Evolutionary conservation across 768 basidiomycete genomes (phyloP).

Genomic region (Termitomyces sp.): DNA sequence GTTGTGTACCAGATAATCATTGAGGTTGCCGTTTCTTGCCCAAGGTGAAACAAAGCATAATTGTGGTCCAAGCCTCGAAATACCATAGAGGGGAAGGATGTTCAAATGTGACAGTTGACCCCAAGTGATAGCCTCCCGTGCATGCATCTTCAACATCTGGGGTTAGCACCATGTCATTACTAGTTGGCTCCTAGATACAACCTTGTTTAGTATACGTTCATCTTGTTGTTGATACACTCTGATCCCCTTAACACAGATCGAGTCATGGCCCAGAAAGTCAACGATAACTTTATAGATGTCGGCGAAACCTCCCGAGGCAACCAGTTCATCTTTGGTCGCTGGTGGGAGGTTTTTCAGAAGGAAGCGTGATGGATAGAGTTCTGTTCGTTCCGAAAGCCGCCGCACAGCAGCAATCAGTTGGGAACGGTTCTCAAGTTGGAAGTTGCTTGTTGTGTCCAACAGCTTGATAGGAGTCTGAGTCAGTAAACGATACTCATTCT

Average conservation of each 20-base stretch:
- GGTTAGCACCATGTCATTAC: not conserved
- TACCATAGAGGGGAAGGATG: slow-evolving; percentile 30
- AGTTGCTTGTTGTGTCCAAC: slow-evolving; percentile 2
- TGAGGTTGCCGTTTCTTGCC: slow-evolving; percentile 25
- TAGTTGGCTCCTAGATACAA: not conserved
- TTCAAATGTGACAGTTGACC: slow-evolving; percentile 31
- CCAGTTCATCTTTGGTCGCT: not conserved
- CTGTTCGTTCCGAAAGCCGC: slow-evolving; percentile 4
- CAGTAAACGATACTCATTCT: not conserved
- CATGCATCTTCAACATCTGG: slow-evolving; percentile 8
- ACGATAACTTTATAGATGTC: slow-evolving; percentile 8
- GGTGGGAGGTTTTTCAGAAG: not conserved
- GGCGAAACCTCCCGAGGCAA: slow-evolving; percentile 8
- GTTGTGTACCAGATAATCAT: slow-evolving; percentile 25
- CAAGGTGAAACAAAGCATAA: slow-evolving; percentile 33
- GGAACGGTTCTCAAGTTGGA: not conserved
- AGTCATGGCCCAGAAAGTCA: not conserved
- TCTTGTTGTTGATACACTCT: no score
- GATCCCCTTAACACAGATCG: slow-evolving; percentile 13
- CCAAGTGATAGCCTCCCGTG: slow-evolving; percentile 23
- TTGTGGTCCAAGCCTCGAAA: slow-evolving; percentile 20
- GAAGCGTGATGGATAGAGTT: slow-evolving; percentile 12
- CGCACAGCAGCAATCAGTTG: slow-evolving; percentile 14
- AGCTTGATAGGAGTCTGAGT: not conserved
- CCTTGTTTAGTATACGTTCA: no score